phyloP scores from a whole-genome alignment of 106 monocot species.

The Alisma plantagoaquatica region DNA sequence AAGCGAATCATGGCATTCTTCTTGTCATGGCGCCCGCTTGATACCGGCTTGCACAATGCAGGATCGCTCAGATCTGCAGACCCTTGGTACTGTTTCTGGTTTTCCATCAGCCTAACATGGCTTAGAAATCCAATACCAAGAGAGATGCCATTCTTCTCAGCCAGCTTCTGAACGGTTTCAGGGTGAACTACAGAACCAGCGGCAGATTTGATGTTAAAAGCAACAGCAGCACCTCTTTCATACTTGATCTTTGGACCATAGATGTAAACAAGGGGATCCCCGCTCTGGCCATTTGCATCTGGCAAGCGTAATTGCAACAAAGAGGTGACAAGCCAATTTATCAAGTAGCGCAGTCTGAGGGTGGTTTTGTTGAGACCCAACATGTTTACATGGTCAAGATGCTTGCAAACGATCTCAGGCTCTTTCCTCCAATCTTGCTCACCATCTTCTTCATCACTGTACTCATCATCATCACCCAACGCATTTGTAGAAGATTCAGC shows the following conservation, averaged over 20 bases:
- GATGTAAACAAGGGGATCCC: constrained; percentile 47
- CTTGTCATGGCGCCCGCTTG: constrained; percentile 34
- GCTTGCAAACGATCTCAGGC: constrained; percentile 71
- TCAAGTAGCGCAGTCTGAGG: constrained; percentile 51
- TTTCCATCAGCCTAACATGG: constrained; percentile 47
- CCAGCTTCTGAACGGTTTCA: constrained; percentile 81
- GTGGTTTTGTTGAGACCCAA: constrained; percentile 89
- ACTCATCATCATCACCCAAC: constrained; percentile 13
- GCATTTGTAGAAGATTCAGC: constrained; percentile 26
- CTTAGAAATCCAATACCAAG: constrained; percentile 81
- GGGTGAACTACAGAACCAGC: constrained; percentile 45
- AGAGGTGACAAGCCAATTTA: constrained; percentile 92
- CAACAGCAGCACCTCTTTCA: constrained; percentile 81
- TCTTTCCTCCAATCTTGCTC: constrained; percentile 63
- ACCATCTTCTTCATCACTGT: constrained; percentile 32
- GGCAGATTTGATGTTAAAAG: constrained; percentile 71
- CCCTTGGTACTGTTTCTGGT: constrained; percentile 28
- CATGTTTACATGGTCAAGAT: constrained; percentile 87
- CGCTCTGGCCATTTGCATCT: constrained; percentile 19
- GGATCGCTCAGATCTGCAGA: constrained; percentile 20
- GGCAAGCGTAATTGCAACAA: constrained; percentile 64
- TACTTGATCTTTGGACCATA: constrained; percentile 96
- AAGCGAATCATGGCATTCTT: constrained; percentile 41
- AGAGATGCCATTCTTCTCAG: constrained; percentile 71
- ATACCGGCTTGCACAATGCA: constrained; percentile 25